Conservation (phyloP, 2,329 filamentous ascomycete genomes). For the Fusarium nematophilum region DNA sequence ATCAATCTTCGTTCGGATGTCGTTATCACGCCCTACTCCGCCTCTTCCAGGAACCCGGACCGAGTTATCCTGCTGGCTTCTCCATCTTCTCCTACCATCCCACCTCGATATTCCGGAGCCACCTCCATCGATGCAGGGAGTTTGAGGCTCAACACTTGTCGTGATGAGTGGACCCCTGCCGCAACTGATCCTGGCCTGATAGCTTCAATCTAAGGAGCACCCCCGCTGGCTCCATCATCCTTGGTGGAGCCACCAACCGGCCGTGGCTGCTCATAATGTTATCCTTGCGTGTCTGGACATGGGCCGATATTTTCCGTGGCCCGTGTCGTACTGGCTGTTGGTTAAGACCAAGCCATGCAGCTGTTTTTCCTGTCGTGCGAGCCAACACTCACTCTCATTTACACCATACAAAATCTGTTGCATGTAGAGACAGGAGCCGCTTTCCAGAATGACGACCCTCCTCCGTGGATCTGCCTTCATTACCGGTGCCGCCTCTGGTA, state of each 20-base stretch:
- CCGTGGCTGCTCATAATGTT: conserved; percentile 12
- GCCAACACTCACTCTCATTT: not conserved
- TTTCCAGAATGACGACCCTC: conserved; percentile 50
- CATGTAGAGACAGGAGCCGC: not conserved
- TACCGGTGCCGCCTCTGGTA: conserved; percentile 60
- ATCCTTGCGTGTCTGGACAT: conserved; percentile 9
- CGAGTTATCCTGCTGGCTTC: not conserved
- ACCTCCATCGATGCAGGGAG: not conserved
- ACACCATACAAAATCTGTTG: not conserved
- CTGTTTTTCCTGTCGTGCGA: not conserved
- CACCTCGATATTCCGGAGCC: not conserved
- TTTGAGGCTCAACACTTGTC: conserved; percentile 35
- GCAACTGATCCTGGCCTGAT: conserved; percentile 29
- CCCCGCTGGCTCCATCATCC: conserved; percentile 8
- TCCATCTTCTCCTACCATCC: not conserved
- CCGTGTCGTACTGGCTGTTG: not conserved
- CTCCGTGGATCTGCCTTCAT: conserved; percentile 60
- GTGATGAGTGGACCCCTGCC: conserved; percentile 33
- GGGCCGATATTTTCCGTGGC: conserved; percentile 16
- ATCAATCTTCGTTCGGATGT: no score
- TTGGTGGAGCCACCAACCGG: conserved; percentile 28
- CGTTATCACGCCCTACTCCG: not conserved
- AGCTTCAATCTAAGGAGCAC: conserved; percentile 25
- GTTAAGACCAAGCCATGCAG: conserved; percentile 7
- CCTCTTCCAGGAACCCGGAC: not conserved